Percentiles rank a stretch among this genome's conserved stretches.
Evolutionary conservation across 2,329 filamentous ascomycete species (phyloP).

Genomic region (Massarina eburnea): DNA sequence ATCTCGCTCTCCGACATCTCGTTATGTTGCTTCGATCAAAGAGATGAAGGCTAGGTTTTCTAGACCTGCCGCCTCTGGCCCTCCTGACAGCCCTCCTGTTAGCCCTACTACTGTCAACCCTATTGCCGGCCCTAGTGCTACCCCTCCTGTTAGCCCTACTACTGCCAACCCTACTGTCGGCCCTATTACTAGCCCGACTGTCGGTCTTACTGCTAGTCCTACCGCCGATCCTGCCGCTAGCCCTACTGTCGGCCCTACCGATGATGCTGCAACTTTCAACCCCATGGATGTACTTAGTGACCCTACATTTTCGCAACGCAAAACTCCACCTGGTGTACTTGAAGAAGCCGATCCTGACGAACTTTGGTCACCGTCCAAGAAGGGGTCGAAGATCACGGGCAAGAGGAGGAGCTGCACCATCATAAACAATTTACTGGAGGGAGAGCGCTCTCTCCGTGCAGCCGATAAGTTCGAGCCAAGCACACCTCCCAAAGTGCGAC

Average conservation of each 20-base stretch:
- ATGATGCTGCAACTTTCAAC: conserved; percentile 39
- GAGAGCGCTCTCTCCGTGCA: neutral
- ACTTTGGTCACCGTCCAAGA: conserved; percentile 43
- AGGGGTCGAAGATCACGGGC: conserved; percentile 49
- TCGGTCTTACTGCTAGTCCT: no score
- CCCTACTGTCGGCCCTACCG: conserved; percentile 21
- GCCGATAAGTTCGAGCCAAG: neutral
- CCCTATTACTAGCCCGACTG: no score
- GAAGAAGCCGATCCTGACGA: conserved; percentile 42
- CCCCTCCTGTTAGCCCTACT: no score
- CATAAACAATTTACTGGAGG: conserved; percentile 9
- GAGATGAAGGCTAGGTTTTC: conserved; percentile 26
- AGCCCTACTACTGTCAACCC: conserved; percentile 41
- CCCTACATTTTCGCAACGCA: conserved; percentile 38
- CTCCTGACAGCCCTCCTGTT: no score
- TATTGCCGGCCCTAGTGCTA: conserved; percentile 39
- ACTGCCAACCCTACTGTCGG: no score
- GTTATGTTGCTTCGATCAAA: conserved; percentile 20
- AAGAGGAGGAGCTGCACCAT: conserved; percentile 42
- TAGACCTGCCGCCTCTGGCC: conserved; percentile 35
- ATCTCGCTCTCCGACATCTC: conserved; percentile 31
- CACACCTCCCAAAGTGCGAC: neutral
- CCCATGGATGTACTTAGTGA: conserved; percentile 42
- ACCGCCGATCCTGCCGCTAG: conserved; percentile 16
- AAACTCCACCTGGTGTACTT: conserved; percentile 33